A percentile compares a stretch with the other conserved stretches of the same genome.
phyloP scores from a whole-genome alignment of 2,329 filamentous ascomycete genomes.

The Fusarium aywerte region DNA sequence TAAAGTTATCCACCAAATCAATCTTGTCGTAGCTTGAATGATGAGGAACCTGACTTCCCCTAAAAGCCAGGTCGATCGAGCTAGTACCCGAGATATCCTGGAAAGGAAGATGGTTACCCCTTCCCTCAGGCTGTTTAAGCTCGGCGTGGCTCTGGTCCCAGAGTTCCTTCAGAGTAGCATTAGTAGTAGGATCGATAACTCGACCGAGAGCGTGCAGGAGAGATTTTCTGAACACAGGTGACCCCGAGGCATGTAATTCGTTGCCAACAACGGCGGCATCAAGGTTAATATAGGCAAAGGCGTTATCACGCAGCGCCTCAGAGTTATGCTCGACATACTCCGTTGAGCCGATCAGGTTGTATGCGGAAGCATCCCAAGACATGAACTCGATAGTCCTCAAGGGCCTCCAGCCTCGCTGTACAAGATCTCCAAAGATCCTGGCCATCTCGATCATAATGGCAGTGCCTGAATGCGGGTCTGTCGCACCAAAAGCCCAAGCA shows the following conservation, averaged over 20 bases:
- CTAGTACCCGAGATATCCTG: constrained; percentile 91
- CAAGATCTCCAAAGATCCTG: constrained; percentile 83
- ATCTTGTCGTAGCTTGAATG: constrained; percentile 92
- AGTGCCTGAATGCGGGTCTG: constrained; percentile 87
- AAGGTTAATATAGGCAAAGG: constrained; percentile 90
- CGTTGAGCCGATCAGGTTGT: constrained; percentile 93
- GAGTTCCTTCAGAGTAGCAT: constrained; percentile 76
- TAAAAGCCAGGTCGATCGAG: constrained; percentile 85
- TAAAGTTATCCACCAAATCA: constrained; percentile 82
- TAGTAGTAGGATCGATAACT: constrained; percentile 76
- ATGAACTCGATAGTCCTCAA: constrained; percentile 96
- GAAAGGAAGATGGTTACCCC: constrained; percentile 88
- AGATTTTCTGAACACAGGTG: constrained; percentile 79
- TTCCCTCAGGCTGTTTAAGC: constrained; percentile 76
- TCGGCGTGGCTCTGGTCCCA: constrained; percentile 75
- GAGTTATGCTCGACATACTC: constrained; percentile 92
- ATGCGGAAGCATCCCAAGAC: constrained; percentile 94
- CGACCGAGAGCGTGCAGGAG: constrained; percentile 79
- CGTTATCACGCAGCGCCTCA: constrained; percentile 76
- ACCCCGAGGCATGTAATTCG: constrained; percentile 81
- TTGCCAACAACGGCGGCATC: constrained; percentile 82
- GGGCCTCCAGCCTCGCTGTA: constrained; percentile 84
- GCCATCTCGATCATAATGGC: constrained; percentile 91
- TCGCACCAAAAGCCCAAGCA: constrained; percentile 88
- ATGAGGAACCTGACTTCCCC: constrained; percentile 73